These are phyloP conservation scores for Clonostachys rhizophaga DNA, from an alignment of 2,329 filamentous ascomycete genomes.

Conservation along the genomic window DNA sequence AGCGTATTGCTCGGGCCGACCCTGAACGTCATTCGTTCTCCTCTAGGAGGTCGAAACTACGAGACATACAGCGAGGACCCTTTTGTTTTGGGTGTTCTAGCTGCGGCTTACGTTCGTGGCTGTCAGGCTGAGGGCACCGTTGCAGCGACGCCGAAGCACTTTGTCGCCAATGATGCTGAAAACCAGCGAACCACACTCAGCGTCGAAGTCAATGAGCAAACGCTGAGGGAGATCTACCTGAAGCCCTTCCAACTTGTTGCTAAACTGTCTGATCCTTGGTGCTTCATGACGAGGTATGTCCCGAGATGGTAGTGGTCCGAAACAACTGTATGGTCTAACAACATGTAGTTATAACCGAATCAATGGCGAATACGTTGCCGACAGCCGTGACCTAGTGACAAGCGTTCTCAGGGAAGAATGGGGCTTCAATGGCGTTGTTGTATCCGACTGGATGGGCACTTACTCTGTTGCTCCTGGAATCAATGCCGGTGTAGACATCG, in stretches of 20 bases:
- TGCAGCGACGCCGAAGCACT: constrained; percentile 39
- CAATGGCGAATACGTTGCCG: constrained; percentile 32
- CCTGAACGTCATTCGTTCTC: constrained; percentile 58
- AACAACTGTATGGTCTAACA: constrained; percentile 25
- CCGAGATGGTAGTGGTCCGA: too few relatives aligned
- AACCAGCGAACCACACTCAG: constrained; percentile 19
- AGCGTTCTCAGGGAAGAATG: constrained; percentile 30
- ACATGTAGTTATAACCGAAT: constrained; percentile 41
- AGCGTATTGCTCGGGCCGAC: constrained; percentile 56
- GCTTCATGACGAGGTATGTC: constrained; percentile 38
- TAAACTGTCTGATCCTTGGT: constrained; percentile 31
- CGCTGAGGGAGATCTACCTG: constrained; percentile 32
- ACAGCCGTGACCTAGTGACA: constrained; percentile 25
- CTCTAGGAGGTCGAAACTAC: constrained; percentile 41
- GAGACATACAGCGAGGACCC: constrained; percentile 43
- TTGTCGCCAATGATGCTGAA: constrained; percentile 35
- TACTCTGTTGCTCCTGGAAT: constrained; percentile 18
- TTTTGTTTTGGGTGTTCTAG: constrained; percentile 35
- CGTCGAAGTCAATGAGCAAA: constrained; percentile 16
- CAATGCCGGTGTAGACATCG: constrained; percentile 12
- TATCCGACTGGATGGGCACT: constrained; percentile 34
- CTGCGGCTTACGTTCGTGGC: constrained; percentile 35
- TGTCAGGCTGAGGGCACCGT: constrained; percentile 32
- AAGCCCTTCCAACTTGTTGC: constrained; percentile 38
- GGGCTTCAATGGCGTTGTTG: constrained; percentile 34